Evolutionary conservation across 2,329 filamentous ascomycete genomes (phyloP).

Genomic region (Hypomyces rosellus): DNA sequence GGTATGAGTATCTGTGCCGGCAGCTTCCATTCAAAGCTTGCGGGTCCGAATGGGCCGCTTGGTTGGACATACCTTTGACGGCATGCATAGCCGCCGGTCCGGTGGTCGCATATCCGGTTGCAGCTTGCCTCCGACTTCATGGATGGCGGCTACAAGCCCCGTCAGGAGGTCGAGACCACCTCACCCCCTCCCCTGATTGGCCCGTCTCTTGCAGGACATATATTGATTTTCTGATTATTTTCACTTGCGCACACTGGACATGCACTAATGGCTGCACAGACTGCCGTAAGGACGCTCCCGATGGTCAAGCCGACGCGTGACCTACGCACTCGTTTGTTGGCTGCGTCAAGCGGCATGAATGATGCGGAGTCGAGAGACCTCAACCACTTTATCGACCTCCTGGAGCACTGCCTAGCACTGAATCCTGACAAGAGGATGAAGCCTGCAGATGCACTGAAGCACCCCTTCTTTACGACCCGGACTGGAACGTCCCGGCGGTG

Average conservation of each 20-base stretch:
- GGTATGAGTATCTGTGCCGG: too few species aligned
- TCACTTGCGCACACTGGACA: neutral
- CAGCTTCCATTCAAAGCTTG: too few species aligned
- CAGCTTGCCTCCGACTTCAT: neutral
- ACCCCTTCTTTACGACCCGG: conserved; percentile 68
- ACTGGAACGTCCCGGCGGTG: conserved; percentile 21
- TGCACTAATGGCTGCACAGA: conserved; percentile 36
- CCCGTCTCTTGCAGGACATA: neutral
- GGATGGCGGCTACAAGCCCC: too few species aligned
- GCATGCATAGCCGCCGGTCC: neutral
- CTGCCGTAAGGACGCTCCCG: conserved; percentile 59
- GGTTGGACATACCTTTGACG: neutral
- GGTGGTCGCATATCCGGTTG: conserved; percentile 7
- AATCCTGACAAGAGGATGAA: conserved; percentile 92
- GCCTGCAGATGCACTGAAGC: conserved; percentile 76
- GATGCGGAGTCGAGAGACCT: conserved; percentile 72
- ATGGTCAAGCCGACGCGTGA: conserved; percentile 74
- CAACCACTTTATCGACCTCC: conserved; percentile 74
- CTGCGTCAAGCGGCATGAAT: conserved; percentile 65
- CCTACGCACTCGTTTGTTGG: conserved; percentile 71
- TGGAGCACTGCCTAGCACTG: conserved; percentile 81
- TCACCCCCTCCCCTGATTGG: neutral
- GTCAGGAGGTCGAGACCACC: neutral
- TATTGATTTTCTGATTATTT: neutral
- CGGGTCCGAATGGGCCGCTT: neutral